phyloP scores from a whole-genome alignment of 331 rosid species.

The Erythrophleum ivorense region DNA sequence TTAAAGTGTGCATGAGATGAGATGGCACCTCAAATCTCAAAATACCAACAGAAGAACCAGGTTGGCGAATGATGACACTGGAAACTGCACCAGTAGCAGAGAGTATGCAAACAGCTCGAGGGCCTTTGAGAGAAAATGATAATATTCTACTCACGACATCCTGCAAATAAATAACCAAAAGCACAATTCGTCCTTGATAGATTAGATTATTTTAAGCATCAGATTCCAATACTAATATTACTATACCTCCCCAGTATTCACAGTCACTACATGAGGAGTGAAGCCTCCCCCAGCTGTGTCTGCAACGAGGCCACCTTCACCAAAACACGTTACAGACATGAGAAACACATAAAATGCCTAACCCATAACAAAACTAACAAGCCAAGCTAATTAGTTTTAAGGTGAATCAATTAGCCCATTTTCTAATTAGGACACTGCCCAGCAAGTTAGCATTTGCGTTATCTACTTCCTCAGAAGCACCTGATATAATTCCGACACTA shows the following conservation, averaged over 20 bases:
- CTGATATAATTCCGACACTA: too few species aligned
- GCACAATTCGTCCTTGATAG: not conserved
- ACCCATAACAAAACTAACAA: not conserved
- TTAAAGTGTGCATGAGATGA: not conserved
- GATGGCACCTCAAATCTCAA: conserved; percentile 39
- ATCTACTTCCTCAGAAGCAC: not conserved
- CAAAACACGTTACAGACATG: conserved; percentile 4
- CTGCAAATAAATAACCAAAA: conserved; percentile 27
- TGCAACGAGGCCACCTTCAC: conserved; percentile 33
- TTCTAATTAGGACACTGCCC: not conserved
- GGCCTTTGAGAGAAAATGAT: not conserved
- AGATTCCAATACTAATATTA: not conserved
- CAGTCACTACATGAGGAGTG: conserved; percentile 34
- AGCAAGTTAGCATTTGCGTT: not conserved
- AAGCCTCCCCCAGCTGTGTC: conserved; percentile 43
- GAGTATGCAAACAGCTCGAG: conserved; percentile 36
- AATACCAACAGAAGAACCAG: conserved; percentile 10
- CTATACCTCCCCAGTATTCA: conserved; percentile 39
- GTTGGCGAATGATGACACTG: conserved; percentile 18
- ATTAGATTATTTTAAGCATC: not conserved
- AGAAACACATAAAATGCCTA: not conserved
- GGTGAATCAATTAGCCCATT: not conserved
- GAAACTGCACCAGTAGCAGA: conserved; percentile 39
- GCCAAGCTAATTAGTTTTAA: not conserved
- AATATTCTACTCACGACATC: conserved; percentile 33